phyloP scores from a whole-genome alignment of 768 basidiomycete species.

The Cubamyces lactineus region DNA sequence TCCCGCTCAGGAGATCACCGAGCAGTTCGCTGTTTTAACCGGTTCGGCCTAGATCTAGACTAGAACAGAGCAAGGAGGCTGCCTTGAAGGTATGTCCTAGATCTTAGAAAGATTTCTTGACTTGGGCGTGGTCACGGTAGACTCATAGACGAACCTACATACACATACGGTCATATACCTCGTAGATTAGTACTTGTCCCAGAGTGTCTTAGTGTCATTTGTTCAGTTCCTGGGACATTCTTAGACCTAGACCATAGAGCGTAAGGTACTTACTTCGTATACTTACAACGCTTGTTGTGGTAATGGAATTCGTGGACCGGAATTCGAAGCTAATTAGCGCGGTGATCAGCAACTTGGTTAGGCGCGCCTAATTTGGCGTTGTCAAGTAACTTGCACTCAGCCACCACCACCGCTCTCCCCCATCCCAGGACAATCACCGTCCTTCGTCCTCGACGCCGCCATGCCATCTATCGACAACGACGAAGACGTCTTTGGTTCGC shows the following conservation, averaged over 20 bases:
- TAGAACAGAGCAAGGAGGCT: conserved; percentile 4
- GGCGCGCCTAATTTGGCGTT: conserved; percentile 19
- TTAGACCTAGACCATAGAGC: background rate
- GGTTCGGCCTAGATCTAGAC: background rate
- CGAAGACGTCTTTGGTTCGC: conserved; percentile 33
- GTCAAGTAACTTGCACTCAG: conserved; percentile 25
- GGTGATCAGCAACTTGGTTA: conserved; percentile 5
- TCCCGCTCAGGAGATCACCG: conserved; percentile 2
- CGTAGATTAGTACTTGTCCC: no score
- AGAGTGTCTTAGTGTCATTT: no score
- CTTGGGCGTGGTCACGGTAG: background rate
- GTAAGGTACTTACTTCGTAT: background rate
- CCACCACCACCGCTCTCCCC: conserved; percentile 18
- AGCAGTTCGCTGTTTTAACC: conserved; percentile 6
- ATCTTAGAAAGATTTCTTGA: no score
- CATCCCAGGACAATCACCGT: background rate
- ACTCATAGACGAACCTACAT: background rate
- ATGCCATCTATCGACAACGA: conserved; percentile 25
- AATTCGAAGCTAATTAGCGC: background rate
- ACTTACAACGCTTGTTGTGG: background rate
- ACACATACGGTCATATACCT: no score
- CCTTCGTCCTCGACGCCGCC: conserved; percentile 3
- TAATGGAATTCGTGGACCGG: background rate
- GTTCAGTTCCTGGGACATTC: no score
- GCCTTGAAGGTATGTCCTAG: background rate